Evolutionary conservation across 2,329 filamentous ascomycete species (phyloP).

Genomic region (Sclerotinia glacialis): DNA sequence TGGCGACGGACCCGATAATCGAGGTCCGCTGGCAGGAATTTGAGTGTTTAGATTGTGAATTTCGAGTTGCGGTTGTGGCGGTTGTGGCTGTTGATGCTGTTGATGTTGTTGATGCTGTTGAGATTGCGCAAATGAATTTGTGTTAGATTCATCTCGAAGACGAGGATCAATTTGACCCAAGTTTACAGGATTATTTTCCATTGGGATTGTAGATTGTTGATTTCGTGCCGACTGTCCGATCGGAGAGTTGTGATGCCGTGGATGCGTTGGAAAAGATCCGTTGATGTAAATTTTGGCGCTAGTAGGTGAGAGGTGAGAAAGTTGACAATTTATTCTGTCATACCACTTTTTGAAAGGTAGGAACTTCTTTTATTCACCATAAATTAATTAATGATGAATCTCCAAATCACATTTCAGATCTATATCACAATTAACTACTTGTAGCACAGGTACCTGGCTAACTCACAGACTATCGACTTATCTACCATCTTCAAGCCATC

Average conservation of each 20-base stretch:
- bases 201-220: constrained; percentile 13
- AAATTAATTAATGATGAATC: too few relatives aligned
- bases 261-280: constrained; percentile 10
- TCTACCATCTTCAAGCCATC: background rate
- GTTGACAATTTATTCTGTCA: too few relatives aligned
- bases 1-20: constrained; percentile 17
- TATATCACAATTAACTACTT: too few relatives aligned
- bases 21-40: constrained; percentile 15
- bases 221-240: constrained; percentile 12
- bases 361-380: too few relatives aligned
- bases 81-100: constrained; percentile 21
- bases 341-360: too few relatives aligned
- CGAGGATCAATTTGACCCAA: constrained; percentile 25
- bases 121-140: constrained; percentile 19
- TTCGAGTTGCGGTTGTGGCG: constrained; percentile 10
- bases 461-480: background rate
- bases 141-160: constrained; percentile 24
- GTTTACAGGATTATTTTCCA: constrained; percentile 19
- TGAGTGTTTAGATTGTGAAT: constrained; percentile 15
- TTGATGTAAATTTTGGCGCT: constrained; percentile 5
- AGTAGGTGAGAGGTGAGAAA: background rate
- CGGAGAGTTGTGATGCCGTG: constrained; percentile 21
- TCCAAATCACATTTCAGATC: too few relatives aligned
- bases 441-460: too few relatives aligned
- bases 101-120: constrained; percentile 22